These are phyloP conservation scores for Rhodotorula sp. DNA, from an alignment of 1,284 basidiomycete species.

Conservation along the genomic window DNA sequence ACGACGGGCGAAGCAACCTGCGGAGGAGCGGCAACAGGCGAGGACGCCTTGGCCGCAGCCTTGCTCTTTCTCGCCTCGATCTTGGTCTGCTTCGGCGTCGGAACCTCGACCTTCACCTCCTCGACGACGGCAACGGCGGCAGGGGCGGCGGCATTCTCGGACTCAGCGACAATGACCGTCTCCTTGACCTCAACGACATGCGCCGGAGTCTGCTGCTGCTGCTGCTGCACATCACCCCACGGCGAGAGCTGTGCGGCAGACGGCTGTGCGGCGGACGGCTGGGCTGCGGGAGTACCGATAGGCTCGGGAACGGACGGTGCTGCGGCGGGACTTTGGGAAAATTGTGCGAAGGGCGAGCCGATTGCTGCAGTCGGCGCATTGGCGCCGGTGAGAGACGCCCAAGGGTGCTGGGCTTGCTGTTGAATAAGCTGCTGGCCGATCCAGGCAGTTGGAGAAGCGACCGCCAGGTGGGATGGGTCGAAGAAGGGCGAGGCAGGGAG, in stretches of 20 bases:
- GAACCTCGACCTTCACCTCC: slow-evolving; percentile 53
- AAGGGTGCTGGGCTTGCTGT: slow-evolving; percentile 14
- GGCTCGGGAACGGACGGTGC: too few relatives aligned
- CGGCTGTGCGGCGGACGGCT: slow-evolving; percentile 5
- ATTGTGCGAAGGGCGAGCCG: slow-evolving; percentile 14
- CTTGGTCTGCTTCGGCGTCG: slow-evolving; percentile 43
- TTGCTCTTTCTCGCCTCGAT: slow-evolving; percentile 2
- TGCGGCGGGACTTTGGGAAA: slow-evolving; percentile 3
- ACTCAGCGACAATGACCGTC: slow-evolving; percentile 7
- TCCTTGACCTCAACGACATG: slow-evolving; percentile 6
- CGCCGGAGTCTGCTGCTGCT: slow-evolving; percentile 1
- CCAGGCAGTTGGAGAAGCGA: slow-evolving; percentile 13
- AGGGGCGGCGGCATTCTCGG: background rate
- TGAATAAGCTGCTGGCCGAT: slow-evolving; percentile 24
- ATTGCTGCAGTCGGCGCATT: background rate
- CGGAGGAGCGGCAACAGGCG: slow-evolving; percentile 13
- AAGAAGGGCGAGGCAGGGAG: slow-evolving; percentile 26
- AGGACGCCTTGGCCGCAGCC: slow-evolving; percentile 42
- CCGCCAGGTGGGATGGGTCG: slow-evolving; percentile 25
- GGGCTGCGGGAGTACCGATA: too few relatives aligned
- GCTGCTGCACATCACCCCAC: background rate
- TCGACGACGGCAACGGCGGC: slow-evolving; percentile 50
- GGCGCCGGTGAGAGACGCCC: background rate
- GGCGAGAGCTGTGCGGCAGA: background rate
- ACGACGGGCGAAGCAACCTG: background rate